Percentiles rank a stretch among this genome's conserved stretches.
Evolutionary conservation across 352 stramenopile genomes (phyloP).

Genomic region (Globisporangium apiculatum): DNA sequence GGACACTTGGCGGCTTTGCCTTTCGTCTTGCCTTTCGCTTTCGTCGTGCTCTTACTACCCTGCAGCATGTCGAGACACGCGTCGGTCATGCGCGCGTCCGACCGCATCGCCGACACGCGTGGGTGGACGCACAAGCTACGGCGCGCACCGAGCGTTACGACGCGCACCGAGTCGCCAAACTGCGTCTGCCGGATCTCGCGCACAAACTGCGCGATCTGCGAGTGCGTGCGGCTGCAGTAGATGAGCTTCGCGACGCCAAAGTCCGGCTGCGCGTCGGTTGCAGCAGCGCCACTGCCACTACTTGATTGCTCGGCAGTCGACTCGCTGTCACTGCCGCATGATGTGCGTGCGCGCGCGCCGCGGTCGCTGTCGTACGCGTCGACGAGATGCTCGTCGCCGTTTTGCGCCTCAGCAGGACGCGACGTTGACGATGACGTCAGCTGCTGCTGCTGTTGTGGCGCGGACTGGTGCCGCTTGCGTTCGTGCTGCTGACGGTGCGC

Average conservation of each 20-base stretch:
- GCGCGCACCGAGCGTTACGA: conserved; percentile 74
- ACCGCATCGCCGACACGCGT: conserved; percentile 50
- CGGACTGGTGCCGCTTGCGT: conserved; percentile 22
- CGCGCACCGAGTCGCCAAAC: conserved; percentile 63
- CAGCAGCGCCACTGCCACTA: too few species aligned
- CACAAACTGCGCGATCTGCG: conserved; percentile 87
- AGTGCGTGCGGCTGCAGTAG: conserved; percentile 88
- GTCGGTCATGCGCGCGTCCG: conserved; percentile 78
- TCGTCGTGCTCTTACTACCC: conserved; percentile 36
- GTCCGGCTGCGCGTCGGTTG: conserved; percentile 18
- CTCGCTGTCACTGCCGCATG: conserved; percentile 29
- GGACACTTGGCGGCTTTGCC: conserved; percentile 66
- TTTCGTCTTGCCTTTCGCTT: conserved; percentile 26
- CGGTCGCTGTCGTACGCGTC: conserved; percentile 72
- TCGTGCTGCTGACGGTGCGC: conserved; percentile 56
- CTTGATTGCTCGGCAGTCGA: too few species aligned
- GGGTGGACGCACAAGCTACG: conserved; percentile 84
- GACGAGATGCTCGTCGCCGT: conserved; percentile 59
- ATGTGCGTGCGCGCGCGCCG: conserved; percentile 1
- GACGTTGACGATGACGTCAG: not conserved
- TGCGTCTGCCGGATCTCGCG: conserved; percentile 80
- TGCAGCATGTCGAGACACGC: conserved; percentile 86
- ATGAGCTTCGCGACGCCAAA: conserved; percentile 79
- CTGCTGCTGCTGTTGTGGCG: conserved; percentile 4
- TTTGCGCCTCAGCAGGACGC: not conserved